These are phyloP conservation scores for Boeremia exigua DNA, from an alignment of 2,329 filamentous ascomycete species.

Conservation along the genomic window DNA sequence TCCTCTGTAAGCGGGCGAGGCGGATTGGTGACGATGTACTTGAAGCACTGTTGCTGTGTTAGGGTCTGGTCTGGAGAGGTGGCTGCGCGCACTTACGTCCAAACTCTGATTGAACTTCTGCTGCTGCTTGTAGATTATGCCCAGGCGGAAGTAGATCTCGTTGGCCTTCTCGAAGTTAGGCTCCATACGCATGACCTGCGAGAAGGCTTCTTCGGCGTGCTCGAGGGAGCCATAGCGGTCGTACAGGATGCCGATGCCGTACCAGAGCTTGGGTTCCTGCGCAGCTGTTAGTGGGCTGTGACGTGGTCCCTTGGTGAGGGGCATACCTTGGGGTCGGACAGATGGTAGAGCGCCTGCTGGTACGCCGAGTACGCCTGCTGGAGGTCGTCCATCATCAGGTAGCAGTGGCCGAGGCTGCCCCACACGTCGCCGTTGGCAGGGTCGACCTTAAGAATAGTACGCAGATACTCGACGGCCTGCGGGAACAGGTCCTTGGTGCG, in stretches of 20 bases:
- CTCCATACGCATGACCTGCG: conserved; percentile 98
- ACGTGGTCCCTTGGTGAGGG: neutral
- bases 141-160: conserved; percentile 96
- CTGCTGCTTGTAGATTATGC: conserved; percentile 99
- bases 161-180: conserved; percentile 98
- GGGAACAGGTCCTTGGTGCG: conserved; percentile 92
- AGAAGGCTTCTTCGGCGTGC: conserved; percentile 97
- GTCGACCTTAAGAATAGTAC: conserved; percentile 89
- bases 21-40: conserved; percentile 93
- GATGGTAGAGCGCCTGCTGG: conserved; percentile 90
- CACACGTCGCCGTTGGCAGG: conserved; percentile 90
- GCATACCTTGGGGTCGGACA: conserved; percentile 86
- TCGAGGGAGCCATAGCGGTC: conserved; percentile 95
- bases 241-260: conserved; percentile 96
- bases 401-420: conserved; percentile 97
- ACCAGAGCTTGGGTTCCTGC: conserved; percentile 96
- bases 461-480: conserved; percentile 90
- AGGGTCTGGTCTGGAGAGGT: conserved; percentile 3
- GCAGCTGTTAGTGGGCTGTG: conserved; percentile 4
- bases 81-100: conserved; percentile 66
- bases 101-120: conserved; percentile 91
- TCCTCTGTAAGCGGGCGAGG: conserved; percentile 93
- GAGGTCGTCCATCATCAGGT: conserved; percentile 97
- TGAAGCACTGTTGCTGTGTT: conserved; percentile 79
- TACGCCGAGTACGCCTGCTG: conserved; percentile 97